A percentile compares a stretch with the other conserved stretches of the same genome.
These are phyloP conservation scores for Calonectria leucothoes DNA, from an alignment of 2,329 filamentous ascomycete species.

Conservation along the genomic window DNA sequence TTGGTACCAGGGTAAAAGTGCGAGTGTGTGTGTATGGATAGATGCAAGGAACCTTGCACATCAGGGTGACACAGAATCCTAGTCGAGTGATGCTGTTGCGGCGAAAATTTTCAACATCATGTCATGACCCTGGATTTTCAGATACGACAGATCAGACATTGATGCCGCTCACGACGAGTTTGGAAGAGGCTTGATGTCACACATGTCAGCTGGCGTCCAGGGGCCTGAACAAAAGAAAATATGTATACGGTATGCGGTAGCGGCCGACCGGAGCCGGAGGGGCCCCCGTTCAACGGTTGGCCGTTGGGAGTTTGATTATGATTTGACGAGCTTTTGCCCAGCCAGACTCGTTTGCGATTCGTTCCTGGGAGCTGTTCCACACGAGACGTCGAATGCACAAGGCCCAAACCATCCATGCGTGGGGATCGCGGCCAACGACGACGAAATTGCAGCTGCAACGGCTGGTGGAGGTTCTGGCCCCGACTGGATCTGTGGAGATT, in stretches of 20 bases:
- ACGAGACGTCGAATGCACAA: background rate
- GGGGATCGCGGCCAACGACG: background rate
- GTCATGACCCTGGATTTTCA: slow-evolving; percentile 2
- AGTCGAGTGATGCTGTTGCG: slow-evolving; percentile 12
- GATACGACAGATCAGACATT: slow-evolving; percentile 18
- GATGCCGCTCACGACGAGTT: background rate
- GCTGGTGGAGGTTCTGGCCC: slow-evolving; percentile 7
- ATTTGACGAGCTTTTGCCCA: background rate
- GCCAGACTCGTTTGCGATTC: background rate
- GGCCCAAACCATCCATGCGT: background rate
- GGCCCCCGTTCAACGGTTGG: background rate
- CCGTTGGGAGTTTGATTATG: background rate
- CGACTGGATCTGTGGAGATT: slow-evolving; percentile 32
- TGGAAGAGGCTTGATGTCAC: slow-evolving; percentile 17
- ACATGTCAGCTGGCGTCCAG: background rate
- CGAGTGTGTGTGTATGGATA: background rate
- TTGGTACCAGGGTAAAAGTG: background rate
- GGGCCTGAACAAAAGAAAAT: slow-evolving; percentile 9
- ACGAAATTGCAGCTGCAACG: slow-evolving; percentile 26
- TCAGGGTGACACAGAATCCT: slow-evolving; percentile 2
- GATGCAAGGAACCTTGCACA: slow-evolving; percentile 23
- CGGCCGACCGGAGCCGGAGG: background rate
- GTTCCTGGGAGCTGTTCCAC: background rate
- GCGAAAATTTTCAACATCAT: slow-evolving; percentile 11
- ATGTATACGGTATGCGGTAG: background rate